A percentile compares a stretch with the other conserved stretches of the same genome.
phyloP scores from a whole-genome alignment of 2,329 filamentous ascomycete species.

The Fusarium succisae region DNA sequence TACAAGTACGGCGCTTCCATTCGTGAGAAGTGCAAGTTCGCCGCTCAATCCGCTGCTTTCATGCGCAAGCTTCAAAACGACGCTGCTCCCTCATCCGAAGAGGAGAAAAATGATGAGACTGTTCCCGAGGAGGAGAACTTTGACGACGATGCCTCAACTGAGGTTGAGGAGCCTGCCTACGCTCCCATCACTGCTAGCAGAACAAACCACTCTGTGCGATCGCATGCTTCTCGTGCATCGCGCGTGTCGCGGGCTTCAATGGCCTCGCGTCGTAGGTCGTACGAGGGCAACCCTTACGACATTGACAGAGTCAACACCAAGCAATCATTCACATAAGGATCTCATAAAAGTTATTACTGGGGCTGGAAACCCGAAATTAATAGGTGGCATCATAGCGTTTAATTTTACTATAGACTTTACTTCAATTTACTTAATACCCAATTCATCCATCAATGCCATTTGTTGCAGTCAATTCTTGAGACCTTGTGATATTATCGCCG shows the following conservation, averaged over 20 bases:
- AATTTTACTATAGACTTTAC: conserved; percentile 16
- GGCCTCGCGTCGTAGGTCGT: conserved; percentile 26
- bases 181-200: conserved; percentile 19
- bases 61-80: conserved; percentile 32
- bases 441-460: background rate
- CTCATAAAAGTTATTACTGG: conserved; percentile 6
- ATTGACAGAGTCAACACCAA: conserved; percentile 34
- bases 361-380: background rate
- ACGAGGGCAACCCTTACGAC: conserved; percentile 32
- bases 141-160: conserved; percentile 25
- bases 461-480: no score
- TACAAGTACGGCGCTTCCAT: conserved; percentile 35
- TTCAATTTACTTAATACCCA: conserved; percentile 14
- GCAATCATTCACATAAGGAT: conserved; percentile 28
- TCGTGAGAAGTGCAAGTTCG: conserved; percentile 36
- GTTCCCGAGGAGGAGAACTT: conserved; percentile 12
- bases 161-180: conserved; percentile 30
- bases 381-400: conserved; percentile 13
- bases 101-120: conserved; percentile 20
- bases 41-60: conserved; percentile 32
- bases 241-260: conserved; percentile 7
- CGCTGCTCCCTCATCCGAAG: background rate
- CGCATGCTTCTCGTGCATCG: conserved; percentile 21
- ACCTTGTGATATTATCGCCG: background rate
- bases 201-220: conserved; percentile 16